Conservation (phyloP, 2,329 filamentous ascomycete species). For the Tolypocladium tropicale region DNA sequence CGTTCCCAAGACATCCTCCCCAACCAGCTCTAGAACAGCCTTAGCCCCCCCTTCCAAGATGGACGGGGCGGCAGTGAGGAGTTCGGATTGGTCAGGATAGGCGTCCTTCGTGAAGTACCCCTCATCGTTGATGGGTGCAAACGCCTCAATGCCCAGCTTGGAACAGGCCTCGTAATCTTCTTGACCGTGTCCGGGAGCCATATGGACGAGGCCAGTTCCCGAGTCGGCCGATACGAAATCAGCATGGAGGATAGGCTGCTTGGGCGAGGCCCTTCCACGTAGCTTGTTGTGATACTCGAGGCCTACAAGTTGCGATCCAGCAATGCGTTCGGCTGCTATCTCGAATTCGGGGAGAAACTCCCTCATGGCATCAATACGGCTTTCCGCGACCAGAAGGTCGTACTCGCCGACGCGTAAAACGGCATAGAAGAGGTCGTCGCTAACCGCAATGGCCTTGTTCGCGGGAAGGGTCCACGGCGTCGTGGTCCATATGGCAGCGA, state of each 20-base stretch:
- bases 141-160: constrained; percentile 57
- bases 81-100: constrained; percentile 56
- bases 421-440: constrained; percentile 62
- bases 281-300: constrained; percentile 63
- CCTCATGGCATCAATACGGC: constrained; percentile 51
- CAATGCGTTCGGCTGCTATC: constrained; percentile 45
- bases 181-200: constrained; percentile 90
- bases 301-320: constrained; percentile 54
- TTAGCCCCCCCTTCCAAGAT: constrained; percentile 62
- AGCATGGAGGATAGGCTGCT: constrained; percentile 67
- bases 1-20: constrained; percentile 53
- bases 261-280: constrained; percentile 41
- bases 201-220: constrained; percentile 91
- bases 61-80: constrained; percentile 55
- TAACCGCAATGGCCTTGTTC: constrained; percentile 80
- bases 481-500: constrained; percentile 94
- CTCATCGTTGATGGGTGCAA: constrained; percentile 73
- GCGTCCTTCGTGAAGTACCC: constrained; percentile 75
- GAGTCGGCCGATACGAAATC: constrained; percentile 83
- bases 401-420: constrained; percentile 48
- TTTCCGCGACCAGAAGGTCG: constrained; percentile 61
- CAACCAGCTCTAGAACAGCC: constrained; percentile 60
- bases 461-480: constrained; percentile 96
- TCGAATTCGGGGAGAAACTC: constrained; percentile 39
- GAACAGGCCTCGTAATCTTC: constrained; percentile 86